Base-by-base conservation (phyloP, 2,329 filamentous ascomycete species). In the Colletotrichum tofieldiae region DNA sequence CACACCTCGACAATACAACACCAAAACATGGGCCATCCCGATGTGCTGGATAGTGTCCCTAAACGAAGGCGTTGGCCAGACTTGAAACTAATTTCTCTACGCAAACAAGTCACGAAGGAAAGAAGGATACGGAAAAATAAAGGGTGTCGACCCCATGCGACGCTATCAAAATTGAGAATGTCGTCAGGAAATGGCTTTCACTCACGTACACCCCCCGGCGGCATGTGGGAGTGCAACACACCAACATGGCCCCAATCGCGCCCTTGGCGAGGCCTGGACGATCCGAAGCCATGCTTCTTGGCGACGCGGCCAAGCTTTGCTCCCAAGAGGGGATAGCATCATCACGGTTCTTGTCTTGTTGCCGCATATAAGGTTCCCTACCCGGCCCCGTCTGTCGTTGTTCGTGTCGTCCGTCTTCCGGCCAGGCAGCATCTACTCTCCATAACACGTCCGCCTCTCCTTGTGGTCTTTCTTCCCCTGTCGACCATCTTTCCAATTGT, bases 281-380 rank as follows among this genome's bases (percentile, higher is more conserved):
- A 69, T 72, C 69, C 65, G 69, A 55, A 72, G 69, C 69, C 69
- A 69, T 59, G 65, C 65, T 69, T 35, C 69, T 72, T 72, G 69
- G 69, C 69, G 65, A 72, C 59, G 69, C 69, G 69, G 69, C 69
- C 69, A 72, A 72, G 69, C 58, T 63, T 67, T 58, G 29, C 59
- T 49, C 41, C 69, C 69, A 64, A 69, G 69, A 69, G 43, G 69
- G 64, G 37, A 72, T 60, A 72, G 47, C 69, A 72, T 72, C 69
- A 60, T 64, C 58, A 54, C 23, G 11, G 29, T 29, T 58, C 52
- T 52, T 43, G 45, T 70, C 45, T 63, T 32, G 54, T 23, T 18
- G 54, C 67, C 51, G 56, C 56, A 71, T 71, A 71, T 71, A 71
- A 71, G 67, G 58, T 71, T 52, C 39, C 49, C 35, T 39, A 18